Conservation (phyloP, 441 rosid genomes). For the Populus trichocarpa region DNA sequence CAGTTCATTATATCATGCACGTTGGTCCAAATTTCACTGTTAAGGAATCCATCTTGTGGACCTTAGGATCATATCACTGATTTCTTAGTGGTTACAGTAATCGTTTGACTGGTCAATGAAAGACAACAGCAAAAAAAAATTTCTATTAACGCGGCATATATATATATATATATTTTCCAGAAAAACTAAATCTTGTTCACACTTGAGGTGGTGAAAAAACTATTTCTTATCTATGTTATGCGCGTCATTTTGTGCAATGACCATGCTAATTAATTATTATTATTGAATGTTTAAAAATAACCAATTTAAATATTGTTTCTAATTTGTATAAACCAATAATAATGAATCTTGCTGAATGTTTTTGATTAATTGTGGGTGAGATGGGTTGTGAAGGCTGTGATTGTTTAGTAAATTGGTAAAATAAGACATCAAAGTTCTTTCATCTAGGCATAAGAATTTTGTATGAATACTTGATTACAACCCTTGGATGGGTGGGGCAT, state of each 20-base stretch:
- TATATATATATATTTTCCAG: no score
- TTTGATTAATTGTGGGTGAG: neutral
- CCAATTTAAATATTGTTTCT: neutral
- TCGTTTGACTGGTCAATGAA: slow-evolving; percentile 18
- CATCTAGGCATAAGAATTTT: neutral
- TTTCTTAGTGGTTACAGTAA: neutral
- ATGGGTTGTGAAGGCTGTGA: neutral
- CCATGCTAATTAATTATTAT: neutral
- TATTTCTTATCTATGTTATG: neutral
- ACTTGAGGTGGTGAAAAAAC: no score
- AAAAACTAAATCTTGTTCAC: no score
- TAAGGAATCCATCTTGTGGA: neutral
- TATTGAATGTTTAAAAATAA: neutral
- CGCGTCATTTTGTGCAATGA: neutral
- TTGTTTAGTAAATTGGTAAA: neutral
- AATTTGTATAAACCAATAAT: neutral
- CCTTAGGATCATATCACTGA: neutral
- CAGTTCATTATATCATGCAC: no score
- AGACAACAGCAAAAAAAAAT: no score
- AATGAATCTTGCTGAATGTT: neutral
- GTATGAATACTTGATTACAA: neutral
- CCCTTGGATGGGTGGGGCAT: neutral
- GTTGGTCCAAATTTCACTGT: neutral
- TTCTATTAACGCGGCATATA: no score
- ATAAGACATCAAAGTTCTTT: neutral